A percentile compares a stretch with the other conserved stretches of the same genome.
These are phyloP conservation scores for Nemania diffusa DNA, from an alignment of 2,329 filamentous ascomycete species.

Conservation along the genomic window DNA sequence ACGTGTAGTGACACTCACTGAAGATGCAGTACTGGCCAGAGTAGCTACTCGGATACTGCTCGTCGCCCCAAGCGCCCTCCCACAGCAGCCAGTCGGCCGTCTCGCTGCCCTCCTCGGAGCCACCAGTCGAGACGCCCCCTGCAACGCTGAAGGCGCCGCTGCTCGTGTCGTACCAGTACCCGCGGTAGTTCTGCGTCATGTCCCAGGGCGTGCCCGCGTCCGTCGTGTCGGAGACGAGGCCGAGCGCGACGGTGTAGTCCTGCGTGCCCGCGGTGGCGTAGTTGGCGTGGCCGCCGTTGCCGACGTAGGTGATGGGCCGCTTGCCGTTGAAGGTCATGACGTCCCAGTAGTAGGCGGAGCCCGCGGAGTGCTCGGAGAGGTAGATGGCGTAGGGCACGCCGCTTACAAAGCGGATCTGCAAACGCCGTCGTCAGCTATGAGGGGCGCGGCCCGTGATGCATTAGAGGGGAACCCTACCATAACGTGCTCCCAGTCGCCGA, in stretches of 20 bases:
- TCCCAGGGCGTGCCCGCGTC: conserved; percentile 30
- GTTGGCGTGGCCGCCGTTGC: conserved; percentile 30
- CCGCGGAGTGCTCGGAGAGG: conserved; percentile 29
- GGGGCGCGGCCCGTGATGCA: not conserved
- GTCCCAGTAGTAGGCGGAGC: conserved; percentile 32
- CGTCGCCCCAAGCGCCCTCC: conserved; percentile 27
- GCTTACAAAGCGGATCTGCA: conserved; percentile 30
- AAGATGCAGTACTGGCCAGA: conserved; percentile 30
- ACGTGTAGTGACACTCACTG: conserved; percentile 23
- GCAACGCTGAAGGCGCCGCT: conserved; percentile 27
- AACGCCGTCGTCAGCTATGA: not conserved
- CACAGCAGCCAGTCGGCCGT: conserved; percentile 27
- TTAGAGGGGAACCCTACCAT: conserved; percentile 17
- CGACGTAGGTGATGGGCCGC: conserved; percentile 29
- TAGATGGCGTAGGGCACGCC: conserved; percentile 32
- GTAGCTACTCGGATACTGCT: conserved; percentile 27
- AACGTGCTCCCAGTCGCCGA: conserved; percentile 32
- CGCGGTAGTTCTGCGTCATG: conserved; percentile 31
- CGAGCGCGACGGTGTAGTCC: conserved; percentile 26
- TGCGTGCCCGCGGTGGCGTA: conserved; percentile 29
- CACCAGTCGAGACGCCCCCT: conserved; percentile 22
- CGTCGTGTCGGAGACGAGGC: conserved; percentile 27
- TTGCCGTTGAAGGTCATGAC: conserved; percentile 32
- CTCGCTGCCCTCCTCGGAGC: conserved; percentile 24
- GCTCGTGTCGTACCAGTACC: conserved; percentile 29